These are phyloP conservation scores for Penstemon davidsonii DNA, from an alignment of 257 asterid genomes.

Conservation along the genomic window DNA sequence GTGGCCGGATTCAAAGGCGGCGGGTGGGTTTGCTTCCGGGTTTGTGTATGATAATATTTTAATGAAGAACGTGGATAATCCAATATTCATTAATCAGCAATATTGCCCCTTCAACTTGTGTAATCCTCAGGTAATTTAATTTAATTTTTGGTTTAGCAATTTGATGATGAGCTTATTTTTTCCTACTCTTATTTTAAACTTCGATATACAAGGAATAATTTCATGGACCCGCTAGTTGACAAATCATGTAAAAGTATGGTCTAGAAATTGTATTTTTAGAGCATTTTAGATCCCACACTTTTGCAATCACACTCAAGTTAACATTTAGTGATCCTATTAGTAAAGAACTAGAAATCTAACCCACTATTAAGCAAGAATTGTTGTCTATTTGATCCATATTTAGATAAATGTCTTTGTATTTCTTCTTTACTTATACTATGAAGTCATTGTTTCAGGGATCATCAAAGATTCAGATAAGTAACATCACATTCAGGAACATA, in stretches of 20 bases:
- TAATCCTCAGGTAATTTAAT: constrained; percentile 24
- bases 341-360: not conserved
- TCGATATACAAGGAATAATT: too few relatives aligned
- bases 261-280: too few relatives aligned
- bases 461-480: constrained; percentile 32
- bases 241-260: too few relatives aligned
- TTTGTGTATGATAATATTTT: constrained; percentile 37
- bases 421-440: not conserved
- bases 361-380: not conserved
- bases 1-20: constrained; percentile 48
- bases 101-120: constrained; percentile 44
- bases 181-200: too few relatives aligned
- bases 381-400: not conserved
- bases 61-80: constrained; percentile 48
- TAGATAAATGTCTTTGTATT: too few relatives aligned
- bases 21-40: constrained; percentile 37
- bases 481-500: constrained; percentile 30
- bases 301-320: too few relatives aligned
- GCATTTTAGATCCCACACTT: too few relatives aligned
- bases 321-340: too few relatives aligned
- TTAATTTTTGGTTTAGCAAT: not conserved
- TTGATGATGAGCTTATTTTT: not conserved
- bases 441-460: constrained; percentile 30
- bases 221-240: too few relatives aligned
- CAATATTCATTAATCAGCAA: constrained; percentile 54